These are phyloP conservation scores for Aspergillus floridensis DNA, from an alignment of 2,329 filamentous ascomycete species.

Conservation along the genomic window DNA sequence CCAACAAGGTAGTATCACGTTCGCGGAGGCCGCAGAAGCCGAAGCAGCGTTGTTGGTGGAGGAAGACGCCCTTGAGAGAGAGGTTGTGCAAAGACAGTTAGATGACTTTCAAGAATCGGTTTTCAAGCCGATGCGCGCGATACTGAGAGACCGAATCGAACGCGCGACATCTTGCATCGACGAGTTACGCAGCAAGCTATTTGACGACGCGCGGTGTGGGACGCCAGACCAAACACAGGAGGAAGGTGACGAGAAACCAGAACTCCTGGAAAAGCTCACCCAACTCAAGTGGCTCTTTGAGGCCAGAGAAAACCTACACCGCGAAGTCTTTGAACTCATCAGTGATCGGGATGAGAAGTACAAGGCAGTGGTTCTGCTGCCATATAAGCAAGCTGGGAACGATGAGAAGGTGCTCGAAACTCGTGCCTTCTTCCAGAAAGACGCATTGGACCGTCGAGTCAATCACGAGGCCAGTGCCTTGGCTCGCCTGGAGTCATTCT, in stretches of 20 bases:
- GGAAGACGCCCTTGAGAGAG: slow-evolving; percentile 69
- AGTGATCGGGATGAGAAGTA: slow-evolving; percentile 84
- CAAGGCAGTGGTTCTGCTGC: slow-evolving; percentile 75
- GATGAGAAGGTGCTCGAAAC: slow-evolving; percentile 77
- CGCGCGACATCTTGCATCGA: slow-evolving; percentile 75
- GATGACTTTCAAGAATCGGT: slow-evolving; percentile 80
- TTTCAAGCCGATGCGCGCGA: slow-evolving; percentile 76
- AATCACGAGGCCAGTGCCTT: slow-evolving; percentile 70
- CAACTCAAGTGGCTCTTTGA: slow-evolving; percentile 97
- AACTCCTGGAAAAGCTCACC: slow-evolving; percentile 89
- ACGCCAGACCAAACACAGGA: slow-evolving; percentile 84
- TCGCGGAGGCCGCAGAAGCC: slow-evolving; percentile 76
- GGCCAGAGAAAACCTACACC: slow-evolving; percentile 80
- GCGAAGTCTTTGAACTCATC: slow-evolving; percentile 79
- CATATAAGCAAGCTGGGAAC: slow-evolving; percentile 72
- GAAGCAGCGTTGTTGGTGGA: slow-evolving; percentile 70
- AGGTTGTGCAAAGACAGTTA: slow-evolving; percentile 75
- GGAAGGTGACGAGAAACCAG: slow-evolving; percentile 91
- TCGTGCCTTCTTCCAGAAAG: slow-evolving; percentile 76
- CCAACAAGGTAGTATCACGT: slow-evolving; percentile 72
- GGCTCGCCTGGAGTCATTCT: slow-evolving; percentile 71
- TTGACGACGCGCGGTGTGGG: slow-evolving; percentile 65
- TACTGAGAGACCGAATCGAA: slow-evolving; percentile 72
- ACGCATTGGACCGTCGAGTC: slow-evolving; percentile 68
- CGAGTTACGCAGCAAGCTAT: slow-evolving; percentile 68